A percentile compares a stretch with the other conserved stretches of the same genome.
Evolutionary conservation across 148 eudicot genomes (phyloP).

Genomic region (Beta vulgaris): DNA sequence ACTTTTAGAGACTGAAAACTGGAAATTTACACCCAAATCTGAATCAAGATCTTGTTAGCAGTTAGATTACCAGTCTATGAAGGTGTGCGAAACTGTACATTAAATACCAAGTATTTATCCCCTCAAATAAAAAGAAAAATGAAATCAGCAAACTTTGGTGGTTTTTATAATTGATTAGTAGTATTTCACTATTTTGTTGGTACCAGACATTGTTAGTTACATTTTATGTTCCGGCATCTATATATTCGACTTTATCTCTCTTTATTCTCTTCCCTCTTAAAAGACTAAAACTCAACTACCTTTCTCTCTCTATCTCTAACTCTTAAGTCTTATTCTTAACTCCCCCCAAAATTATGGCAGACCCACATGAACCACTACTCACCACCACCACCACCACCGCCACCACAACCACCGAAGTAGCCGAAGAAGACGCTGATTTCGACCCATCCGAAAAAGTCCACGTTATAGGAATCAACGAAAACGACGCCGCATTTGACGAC

Average conservation of each 20-base stretch:
- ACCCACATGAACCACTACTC: slow-evolving; percentile 18
- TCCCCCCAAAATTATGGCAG: neutral
- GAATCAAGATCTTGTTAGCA: too few species aligned
- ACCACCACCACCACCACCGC: neutral
- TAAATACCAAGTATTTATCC: too few species aligned
- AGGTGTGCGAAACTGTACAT: too few species aligned
- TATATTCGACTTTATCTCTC: neutral
- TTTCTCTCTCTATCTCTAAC: neutral
- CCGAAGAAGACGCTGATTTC: slow-evolving; percentile 55
- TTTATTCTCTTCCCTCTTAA: neutral
- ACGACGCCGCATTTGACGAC: slow-evolving; percentile 27
- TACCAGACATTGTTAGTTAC: neutral
- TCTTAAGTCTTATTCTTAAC: too few species aligned
- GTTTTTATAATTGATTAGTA: too few species aligned
- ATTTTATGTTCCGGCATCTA: slow-evolving; percentile 10
- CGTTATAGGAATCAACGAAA: slow-evolving; percentile 36
- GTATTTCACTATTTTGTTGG: too few species aligned
- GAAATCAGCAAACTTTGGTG: neutral
- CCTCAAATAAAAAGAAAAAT: too few species aligned
- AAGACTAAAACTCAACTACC: neutral
- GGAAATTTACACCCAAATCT: too few species aligned
- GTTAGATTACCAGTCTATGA: too few species aligned
- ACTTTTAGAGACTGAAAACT: too few species aligned
- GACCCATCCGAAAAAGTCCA: slow-evolving; percentile 61
- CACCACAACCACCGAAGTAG: neutral